phyloP scores from a whole-genome alignment of 2,329 filamentous ascomycete genomes.

The Macroventuria anomochaeta region DNA sequence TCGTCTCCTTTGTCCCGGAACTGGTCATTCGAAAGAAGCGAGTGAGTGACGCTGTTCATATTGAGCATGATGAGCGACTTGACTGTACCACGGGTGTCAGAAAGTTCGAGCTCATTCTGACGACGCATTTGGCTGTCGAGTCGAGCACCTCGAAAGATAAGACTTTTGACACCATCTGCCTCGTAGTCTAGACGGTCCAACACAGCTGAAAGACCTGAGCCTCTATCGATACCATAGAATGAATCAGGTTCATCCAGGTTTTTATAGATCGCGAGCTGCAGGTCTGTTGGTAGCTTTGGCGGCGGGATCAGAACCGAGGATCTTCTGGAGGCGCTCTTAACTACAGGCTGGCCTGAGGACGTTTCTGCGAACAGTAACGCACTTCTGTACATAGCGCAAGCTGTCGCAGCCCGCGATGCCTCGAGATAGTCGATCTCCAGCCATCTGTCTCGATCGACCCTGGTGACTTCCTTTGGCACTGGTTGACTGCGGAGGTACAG shows the following conservation, averaged over 20 bases:
- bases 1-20: constrained; percentile 63
- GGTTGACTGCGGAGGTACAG: constrained; percentile 87
- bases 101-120: constrained; percentile 60
- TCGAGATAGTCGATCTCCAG: constrained; percentile 78
- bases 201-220: constrained; percentile 76
- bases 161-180: constrained; percentile 81
- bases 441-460: constrained; percentile 82
- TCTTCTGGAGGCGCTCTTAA: constrained; percentile 65
- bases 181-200: constrained; percentile 88
- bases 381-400: constrained; percentile 85
- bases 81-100: constrained; percentile 73
- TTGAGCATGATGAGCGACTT: constrained; percentile 81
- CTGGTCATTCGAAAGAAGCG: constrained; percentile 73
- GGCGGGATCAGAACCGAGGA: constrained; percentile 62
- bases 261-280: constrained; percentile 83
- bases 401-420: constrained; percentile 73
- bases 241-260: constrained; percentile 95
- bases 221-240: constrained; percentile 88
- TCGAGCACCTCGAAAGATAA: constrained; percentile 89
- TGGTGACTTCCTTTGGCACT: constrained; percentile 75
- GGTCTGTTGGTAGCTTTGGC: constrained; percentile 61
- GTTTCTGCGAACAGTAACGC: constrained; percentile 85
- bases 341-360: constrained; percentile 60
- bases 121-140: constrained; percentile 83
- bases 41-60: constrained; percentile 83